phyloP scores from a whole-genome alignment of 441 rosid genomes.

The Dalechampia spathulata region DNA sequence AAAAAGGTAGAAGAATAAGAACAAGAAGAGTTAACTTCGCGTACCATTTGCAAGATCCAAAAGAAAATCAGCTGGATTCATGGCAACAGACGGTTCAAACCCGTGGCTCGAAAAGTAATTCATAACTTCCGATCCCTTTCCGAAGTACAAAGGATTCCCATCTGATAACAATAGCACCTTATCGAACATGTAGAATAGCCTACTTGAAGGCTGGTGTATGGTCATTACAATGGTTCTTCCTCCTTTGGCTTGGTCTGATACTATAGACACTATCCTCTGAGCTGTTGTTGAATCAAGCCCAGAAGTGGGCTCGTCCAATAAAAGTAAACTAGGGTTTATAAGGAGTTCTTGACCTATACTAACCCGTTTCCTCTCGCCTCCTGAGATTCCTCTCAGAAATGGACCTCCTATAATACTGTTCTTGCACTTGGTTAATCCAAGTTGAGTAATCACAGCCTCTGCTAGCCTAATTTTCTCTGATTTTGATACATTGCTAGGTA shows the following conservation, averaged over 20 bases:
- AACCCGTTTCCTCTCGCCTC: slow-evolving; percentile 35
- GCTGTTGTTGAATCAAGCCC: slow-evolving; percentile 35
- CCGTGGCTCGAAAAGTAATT: slow-evolving; percentile 20
- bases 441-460: slow-evolving; percentile 19
- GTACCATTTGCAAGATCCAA: too few species aligned
- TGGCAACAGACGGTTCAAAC: slow-evolving; percentile 19
- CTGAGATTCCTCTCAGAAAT: slow-evolving; percentile 25
- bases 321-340: slow-evolving; percentile 31
- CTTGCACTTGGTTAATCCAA: slow-evolving; percentile 24
- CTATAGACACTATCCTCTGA: slow-evolving; percentile 22
- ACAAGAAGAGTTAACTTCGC: too few species aligned
- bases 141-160: slow-evolving; percentile 25
- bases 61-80: too few species aligned
- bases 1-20: too few species aligned
- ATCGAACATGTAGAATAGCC: slow-evolving; percentile 29
- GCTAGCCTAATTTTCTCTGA: slow-evolving; percentile 24
- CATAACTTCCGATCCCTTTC: slow-evolving; percentile 20
- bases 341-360: slow-evolving; percentile 36
- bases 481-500: slow-evolving; percentile 24
- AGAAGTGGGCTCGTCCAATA: slow-evolving; percentile 37
- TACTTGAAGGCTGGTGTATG: slow-evolving; percentile 34
- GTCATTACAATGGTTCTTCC: slow-evolving; percentile 30
- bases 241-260: slow-evolving; percentile 22
- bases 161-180: slow-evolving; percentile 24
- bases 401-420: slow-evolving; percentile 24